phyloP scores from a whole-genome alignment of 2,329 filamentous ascomycete species.

The Orbilia brochopaga region DNA sequence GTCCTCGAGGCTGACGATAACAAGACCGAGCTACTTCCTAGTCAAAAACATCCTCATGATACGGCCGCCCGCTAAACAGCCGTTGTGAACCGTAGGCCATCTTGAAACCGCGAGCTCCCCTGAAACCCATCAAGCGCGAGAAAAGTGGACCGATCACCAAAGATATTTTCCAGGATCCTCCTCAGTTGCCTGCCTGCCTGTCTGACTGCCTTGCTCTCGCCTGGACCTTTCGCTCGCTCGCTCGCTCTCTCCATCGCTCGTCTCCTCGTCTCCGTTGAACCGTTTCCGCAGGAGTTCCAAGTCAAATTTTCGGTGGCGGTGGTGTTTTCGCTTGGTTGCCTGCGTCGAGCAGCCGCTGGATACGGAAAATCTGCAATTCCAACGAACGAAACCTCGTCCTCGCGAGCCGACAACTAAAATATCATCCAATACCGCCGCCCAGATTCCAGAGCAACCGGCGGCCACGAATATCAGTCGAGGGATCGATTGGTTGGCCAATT shows the following conservation, averaged over 20 bases:
- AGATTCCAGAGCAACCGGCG: conserved; percentile 1
- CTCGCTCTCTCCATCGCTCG: conserved; percentile 28
- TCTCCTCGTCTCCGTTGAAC: conserved; percentile 28
- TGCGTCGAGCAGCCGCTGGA: conserved; percentile 12
- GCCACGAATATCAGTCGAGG: background rate
- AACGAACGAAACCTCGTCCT: conserved; percentile 24
- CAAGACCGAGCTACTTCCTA: too few species aligned
- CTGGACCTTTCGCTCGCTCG: conserved; percentile 27
- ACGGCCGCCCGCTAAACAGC: conserved; percentile 3
- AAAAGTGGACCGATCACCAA: conserved; percentile 15
- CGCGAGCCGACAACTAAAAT: background rate
- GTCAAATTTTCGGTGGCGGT: conserved; percentile 28
- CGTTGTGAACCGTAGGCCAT: conserved; percentile 5
- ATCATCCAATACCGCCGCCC: background rate
- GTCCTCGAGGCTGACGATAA: conserved; percentile 4
- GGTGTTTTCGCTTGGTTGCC: conserved; percentile 37
- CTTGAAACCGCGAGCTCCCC: conserved; percentile 39
- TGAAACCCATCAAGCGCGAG: conserved; percentile 27
- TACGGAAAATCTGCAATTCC: conserved; percentile 37
- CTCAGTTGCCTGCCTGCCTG: too few species aligned
- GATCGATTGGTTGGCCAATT: conserved; percentile 41
- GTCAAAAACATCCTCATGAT: background rate
- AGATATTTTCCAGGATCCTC: conserved; percentile 9
- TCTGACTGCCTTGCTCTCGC: conserved; percentile 19
- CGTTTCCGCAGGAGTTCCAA: conserved; percentile 25